phyloP scores from a whole-genome alignment of 2,329 filamentous ascomycete species.

The Aspergillus ruber region DNA sequence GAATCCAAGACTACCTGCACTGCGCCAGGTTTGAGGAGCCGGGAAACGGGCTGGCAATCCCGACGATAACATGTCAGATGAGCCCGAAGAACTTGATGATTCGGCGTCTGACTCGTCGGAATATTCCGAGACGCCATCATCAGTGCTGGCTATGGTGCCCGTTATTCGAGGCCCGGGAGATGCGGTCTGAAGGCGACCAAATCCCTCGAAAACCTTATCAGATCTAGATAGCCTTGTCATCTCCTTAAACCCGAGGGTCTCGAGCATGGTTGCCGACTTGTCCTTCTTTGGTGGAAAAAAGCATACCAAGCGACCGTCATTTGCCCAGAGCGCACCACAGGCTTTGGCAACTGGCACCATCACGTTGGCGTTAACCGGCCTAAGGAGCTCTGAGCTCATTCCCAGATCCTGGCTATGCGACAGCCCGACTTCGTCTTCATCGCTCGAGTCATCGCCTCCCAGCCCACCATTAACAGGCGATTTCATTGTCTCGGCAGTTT shows the following conservation, averaged over 20 bases:
- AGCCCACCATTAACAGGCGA: constrained; percentile 35
- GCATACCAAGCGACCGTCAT: constrained; percentile 52
- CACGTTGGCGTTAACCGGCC: constrained; percentile 53
- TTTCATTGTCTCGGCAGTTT: constrained; percentile 49
- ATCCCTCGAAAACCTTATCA: constrained; percentile 56
- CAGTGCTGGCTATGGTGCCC: constrained; percentile 36
- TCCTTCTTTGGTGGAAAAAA: constrained; percentile 51
- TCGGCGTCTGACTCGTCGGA: constrained; percentile 53
- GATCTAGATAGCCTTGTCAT: constrained; percentile 43
- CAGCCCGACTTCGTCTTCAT: constrained; percentile 60
- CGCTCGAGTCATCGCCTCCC: constrained; percentile 73
- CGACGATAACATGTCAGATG: constrained; percentile 38
- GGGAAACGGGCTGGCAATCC: constrained; percentile 44
- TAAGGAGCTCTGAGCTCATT: constrained; percentile 47
- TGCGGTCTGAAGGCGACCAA: constrained; percentile 52
- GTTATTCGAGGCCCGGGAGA: constrained; percentile 43
- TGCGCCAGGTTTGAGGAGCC: constrained; percentile 48
- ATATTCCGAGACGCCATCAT: constrained; percentile 40
- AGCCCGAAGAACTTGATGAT: constrained; percentile 49
- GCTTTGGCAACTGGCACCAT: constrained; percentile 58
- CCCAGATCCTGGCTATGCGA: constrained; percentile 40
- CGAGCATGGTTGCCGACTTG: constrained; percentile 45
- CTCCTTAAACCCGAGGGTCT: constrained; percentile 42
- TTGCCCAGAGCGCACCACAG: constrained; percentile 53
- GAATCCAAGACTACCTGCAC: constrained; percentile 46